Base-by-base conservation (phyloP, 2,329 filamentous ascomycete genomes). In the Cladophialophora immunda region DNA sequence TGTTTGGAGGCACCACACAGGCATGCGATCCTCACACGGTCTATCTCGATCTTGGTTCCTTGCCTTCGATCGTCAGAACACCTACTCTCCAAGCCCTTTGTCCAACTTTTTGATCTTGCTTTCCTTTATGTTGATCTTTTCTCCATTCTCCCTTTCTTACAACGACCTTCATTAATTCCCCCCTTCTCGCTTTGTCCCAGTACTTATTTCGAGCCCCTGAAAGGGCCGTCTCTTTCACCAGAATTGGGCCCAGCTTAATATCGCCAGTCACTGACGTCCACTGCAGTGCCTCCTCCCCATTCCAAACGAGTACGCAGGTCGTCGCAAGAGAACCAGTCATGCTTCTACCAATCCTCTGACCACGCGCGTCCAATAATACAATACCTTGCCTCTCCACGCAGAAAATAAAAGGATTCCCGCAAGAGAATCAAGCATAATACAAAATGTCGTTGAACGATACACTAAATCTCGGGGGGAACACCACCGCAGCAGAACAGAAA, bases 401-500 rank as follows among this genome's bases (percentile, higher is more conserved):
- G 34, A 60, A 32, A 55, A 38, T 25, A 56, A 38, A 6, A 36
- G 36, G 17, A 50, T 15, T 25, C 5, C 45, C 11, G 11, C 56
- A 57, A 41, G 4, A 8, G 27, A 60, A 32, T 13, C 22, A 45
- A 52, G 29, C 29, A 19, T 50, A 54, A 25, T 32, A 47, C 64
- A 65, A 45, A 36, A 70, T 70, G 69, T 71, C 69, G 30, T 19
- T 70, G 25, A 71, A 68, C 61, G 36, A 55, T 36, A 69, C 65
- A 30, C 53, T 71, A 5, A 62, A 32, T 45, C 30, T 65, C 36
- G 70, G 65, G 36, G 66, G 65, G 19, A 66, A 67, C 25, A 60
- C 30, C 9, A 66, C 64, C 29, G 67, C 65, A 11, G 68, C 65
- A 32, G 57, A 38, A 25, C 58, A 65, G 22, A 70, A 62, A 41